Evolutionary conservation across 2,329 filamentous ascomycete species (phyloP), one percentile per base, ranked within the genome.

Genomic region (Sclerotinia minor): DNA sequence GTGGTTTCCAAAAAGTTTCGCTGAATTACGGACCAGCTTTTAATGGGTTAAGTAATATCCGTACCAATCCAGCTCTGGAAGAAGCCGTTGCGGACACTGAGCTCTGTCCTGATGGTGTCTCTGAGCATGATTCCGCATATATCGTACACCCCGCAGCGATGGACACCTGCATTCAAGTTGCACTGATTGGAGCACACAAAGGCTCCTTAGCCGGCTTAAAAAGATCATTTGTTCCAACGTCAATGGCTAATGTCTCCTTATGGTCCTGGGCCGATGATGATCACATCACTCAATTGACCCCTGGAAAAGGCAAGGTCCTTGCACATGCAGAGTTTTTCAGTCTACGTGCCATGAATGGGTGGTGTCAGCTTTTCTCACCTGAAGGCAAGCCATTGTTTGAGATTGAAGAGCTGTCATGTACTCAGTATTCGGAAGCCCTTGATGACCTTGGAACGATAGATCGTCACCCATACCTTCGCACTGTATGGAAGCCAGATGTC

Each of bases 71-170:
- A 19, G 72, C 72, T 57, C 21, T 38, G 17, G 72, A 76, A 66
- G 45, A 75, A 72, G 77, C 78, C 66, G 60, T 73, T 70, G 75
- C 70, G 45, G 59, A 68, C 21, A 15, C 54, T 2, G 72, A 73
- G 1, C 71, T 70, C 24, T 64, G 63, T 49, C 53, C 41, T 19
- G 49, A 24, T 32, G 76, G 73, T 24, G 49, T 64, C 26, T 64
- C 61, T 3, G 35, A 54, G 24, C 49, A 64, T 26, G 81, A 83
- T 71, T 80, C 79, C 78, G 50, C 73, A 8, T 70, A 70, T 50
- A 45, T 85, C 3, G 79, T 87, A 32, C 85, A 87, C 68, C 85
- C 85, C 0, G 80, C 83, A 6, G 86, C 84, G 0, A 77, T 87
- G 26, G 85, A 87, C 70, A 77, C 82, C 2, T 82, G 86, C 76